Evolutionary conservation across 2,329 filamentous ascomycete genomes (phyloP).

Genomic region (Pyricularia pennisetigena): DNA sequence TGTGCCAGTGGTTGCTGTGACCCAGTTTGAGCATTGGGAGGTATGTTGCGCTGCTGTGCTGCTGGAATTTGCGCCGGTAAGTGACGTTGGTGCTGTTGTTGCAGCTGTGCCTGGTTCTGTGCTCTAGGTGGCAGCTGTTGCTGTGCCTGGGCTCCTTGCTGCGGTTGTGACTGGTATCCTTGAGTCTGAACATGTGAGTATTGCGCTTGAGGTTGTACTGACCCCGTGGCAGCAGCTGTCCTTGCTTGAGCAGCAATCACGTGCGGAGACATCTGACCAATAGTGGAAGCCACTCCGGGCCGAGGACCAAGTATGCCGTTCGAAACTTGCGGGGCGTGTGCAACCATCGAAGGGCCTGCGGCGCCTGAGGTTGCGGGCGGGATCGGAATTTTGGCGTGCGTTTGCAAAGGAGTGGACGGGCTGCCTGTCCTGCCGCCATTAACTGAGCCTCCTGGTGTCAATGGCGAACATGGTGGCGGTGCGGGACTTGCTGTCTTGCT

Average conservation of each 20-base stretch:
- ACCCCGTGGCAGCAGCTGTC: not conserved
- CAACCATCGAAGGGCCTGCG: not conserved
- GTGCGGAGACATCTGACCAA: not conserved
- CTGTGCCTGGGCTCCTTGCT: slow-evolving; percentile 8
- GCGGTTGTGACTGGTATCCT: slow-evolving; percentile 5
- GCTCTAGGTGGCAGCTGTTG: slow-evolving; percentile 3
- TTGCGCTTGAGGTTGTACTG: not conserved
- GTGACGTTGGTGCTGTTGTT: slow-evolving; percentile 6
- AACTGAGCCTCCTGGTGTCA: slow-evolving; percentile 3
- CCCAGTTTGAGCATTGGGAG: not conserved
- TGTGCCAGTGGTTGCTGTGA: not conserved
- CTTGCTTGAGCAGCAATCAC: not conserved
- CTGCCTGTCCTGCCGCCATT: slow-evolving; percentile 4
- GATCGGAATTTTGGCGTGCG: slow-evolving; percentile 1
- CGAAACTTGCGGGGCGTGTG: not conserved
- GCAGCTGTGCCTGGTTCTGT: slow-evolving; percentile 6
- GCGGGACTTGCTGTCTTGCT: slow-evolving; percentile 9
- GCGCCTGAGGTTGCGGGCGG: not conserved
- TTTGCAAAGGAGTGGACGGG: slow-evolving; percentile 3
- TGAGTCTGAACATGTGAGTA: not conserved
- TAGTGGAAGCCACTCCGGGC: not conserved
- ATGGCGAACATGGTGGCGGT: slow-evolving; percentile 2
- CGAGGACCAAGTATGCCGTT: not conserved
- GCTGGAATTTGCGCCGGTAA: slow-evolving; percentile 4
- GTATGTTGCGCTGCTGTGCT: slow-evolving; percentile 9